These are phyloP conservation scores for Eustoma russellianum DNA, from an alignment of 257 asterid species.

Conservation along the genomic window DNA sequence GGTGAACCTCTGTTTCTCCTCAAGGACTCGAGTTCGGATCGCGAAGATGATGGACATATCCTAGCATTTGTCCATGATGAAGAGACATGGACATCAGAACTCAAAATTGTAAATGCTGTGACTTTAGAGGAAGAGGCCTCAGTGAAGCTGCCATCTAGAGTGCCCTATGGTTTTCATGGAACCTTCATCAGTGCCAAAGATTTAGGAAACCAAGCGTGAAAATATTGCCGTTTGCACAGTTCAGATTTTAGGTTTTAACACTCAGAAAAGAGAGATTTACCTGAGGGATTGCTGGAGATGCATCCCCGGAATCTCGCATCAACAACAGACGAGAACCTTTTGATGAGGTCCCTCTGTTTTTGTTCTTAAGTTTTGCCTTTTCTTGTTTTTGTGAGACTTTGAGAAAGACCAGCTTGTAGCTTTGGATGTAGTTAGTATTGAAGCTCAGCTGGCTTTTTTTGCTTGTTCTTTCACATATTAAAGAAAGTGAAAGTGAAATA, in stretches of 20 bases:
- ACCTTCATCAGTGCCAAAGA: constrained; percentile 63
- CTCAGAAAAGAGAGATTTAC: constrained; percentile 35
- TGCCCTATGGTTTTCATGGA: constrained; percentile 94
- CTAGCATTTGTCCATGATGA: constrained; percentile 82
- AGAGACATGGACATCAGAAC: constrained; percentile 58
- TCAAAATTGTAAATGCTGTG: constrained; percentile 66
- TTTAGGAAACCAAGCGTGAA: constrained; percentile 51
- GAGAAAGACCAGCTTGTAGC: constrained; percentile 77
- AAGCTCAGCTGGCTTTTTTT: constrained; percentile 87
- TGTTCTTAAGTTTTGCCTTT: constrained; percentile 2
- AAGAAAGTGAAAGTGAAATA: constrained; percentile 12
- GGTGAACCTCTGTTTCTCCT: constrained; percentile 95
- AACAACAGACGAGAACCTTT: constrained; percentile 3
- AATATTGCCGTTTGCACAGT: neutral
- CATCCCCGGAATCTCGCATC: constrained; percentile 77
- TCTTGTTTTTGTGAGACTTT: constrained; percentile 38
- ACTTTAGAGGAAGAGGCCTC: constrained; percentile 60
- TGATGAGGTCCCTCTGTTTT: constrained; percentile 13
- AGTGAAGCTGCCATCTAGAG: constrained; percentile 72
- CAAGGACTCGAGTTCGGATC: constrained; percentile 23
- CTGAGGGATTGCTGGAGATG: constrained; percentile 67
- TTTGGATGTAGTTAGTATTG: constrained; percentile 47
- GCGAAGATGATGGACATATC: constrained; percentile 72
- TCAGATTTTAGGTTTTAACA: neutral
- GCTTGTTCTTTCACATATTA: constrained; percentile 37